Evolutionary conservation across 345 rosid species (phyloP).

Genomic region (Linum usitatissimum): DNA sequence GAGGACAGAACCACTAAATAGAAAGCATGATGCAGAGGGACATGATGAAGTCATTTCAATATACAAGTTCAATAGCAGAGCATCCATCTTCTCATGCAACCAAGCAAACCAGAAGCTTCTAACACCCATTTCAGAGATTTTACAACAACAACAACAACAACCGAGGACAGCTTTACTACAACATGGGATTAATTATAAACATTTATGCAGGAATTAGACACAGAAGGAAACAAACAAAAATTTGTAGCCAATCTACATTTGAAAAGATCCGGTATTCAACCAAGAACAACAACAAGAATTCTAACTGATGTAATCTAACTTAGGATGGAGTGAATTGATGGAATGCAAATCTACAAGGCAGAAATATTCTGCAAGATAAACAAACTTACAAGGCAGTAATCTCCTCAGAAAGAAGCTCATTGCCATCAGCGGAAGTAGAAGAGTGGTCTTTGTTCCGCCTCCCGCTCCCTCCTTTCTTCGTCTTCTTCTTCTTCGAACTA

Average conservation of each 20-base stretch:
- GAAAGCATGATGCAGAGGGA: background rate
- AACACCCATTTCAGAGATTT: background rate
- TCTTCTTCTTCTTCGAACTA: constrained; percentile 65
- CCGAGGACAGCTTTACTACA: no score
- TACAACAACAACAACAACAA: no score
- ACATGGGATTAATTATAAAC: no score
- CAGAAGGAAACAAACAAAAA: no score
- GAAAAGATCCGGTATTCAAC: no score
- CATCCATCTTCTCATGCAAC: background rate
- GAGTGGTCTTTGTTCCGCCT: constrained; percentile 58
- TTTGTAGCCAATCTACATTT: no score
- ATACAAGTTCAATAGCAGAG: background rate
- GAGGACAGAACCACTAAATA: background rate
- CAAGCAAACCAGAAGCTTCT: background rate
- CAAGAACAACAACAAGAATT: background rate
- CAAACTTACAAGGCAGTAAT: constrained; percentile 81
- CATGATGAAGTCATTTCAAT: background rate
- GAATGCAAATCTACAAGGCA: no score
- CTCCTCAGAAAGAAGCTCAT: constrained; percentile 81
- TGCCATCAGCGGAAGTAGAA: constrained; percentile 38
- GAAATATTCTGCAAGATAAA: background rate
- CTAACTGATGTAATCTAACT: background rate
- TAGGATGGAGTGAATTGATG: background rate
- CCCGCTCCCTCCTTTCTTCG: constrained; percentile 38
- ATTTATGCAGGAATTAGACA: no score